Base-by-base conservation (phyloP, 2,329 filamentous ascomycete genomes). In the Ascochyta clinopodiicola region DNA sequence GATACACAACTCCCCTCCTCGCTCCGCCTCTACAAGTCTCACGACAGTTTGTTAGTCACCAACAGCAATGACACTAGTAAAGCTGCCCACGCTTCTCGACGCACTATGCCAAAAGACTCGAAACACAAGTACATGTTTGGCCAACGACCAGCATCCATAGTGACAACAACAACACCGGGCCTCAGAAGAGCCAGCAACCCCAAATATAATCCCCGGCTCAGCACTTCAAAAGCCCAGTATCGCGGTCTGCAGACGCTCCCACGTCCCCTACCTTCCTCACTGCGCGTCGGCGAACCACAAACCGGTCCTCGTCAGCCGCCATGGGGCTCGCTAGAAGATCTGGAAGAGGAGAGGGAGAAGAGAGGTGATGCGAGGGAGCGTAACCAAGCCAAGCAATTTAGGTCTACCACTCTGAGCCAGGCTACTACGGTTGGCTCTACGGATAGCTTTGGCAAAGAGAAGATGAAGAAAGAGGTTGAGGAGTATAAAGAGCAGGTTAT, bases 401-500 rank as follows among this genome's bases (percentile, higher is more conserved):
- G 54, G 3, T 31, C 29, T 27, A 44, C 38, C 31, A 44, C 34
- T 22, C 15, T 24, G 36, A 36, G 42, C 24, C 44, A 47, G 37
- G 45, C 44, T 2, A 43, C 39, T 19, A 43, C 52, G 6, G n/a
- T 45, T 10, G 29, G 29, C 5, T 45, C 45, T 1, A 40, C 29
- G 3, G 46, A 56, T 6, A 51, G 40, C 19, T 27, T 54, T 31
- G 36, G 38, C 2, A 44, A 59, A 34, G 55, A 51, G 10, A 27
- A 29, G 13, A 47, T 60, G 32, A 47, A 47, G 44, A 55, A 47
- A 12, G 63, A 65, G 37, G 61, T 69, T 5, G 59, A 67, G 12
- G 57, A 57, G 21, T 66, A 61, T 19, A 49, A 57, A n/a, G 55
- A 62, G 29, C 58, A 65, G 40, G 60, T 66, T 12, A 43, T 67